These are phyloP conservation scores for Lumnitzera racemosa DNA, from an alignment of 345 rosid species.

Conservation along the genomic window DNA sequence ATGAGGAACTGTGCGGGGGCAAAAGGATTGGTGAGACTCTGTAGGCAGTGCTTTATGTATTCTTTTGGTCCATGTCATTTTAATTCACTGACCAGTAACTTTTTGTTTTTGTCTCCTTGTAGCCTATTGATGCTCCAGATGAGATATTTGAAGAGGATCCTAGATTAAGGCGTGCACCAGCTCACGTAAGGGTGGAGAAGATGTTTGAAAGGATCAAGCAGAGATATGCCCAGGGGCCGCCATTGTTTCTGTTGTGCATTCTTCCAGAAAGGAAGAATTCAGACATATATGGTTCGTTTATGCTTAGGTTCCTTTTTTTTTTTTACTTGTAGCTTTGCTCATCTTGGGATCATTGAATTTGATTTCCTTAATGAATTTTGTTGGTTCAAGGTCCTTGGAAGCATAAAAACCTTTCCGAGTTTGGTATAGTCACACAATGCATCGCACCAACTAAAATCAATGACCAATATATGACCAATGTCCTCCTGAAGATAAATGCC, in stretches of 20 bases:
- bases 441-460: conserved; percentile 66
- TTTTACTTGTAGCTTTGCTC: not conserved
- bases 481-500: conserved; percentile 84
- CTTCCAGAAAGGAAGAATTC: conserved; percentile 50
- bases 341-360: too few relatives aligned
- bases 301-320: not conserved
- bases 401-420: conserved; percentile 57
- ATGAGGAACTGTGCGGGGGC: conserved; percentile 52
- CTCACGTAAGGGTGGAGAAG: conserved; percentile 38
- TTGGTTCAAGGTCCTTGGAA: conserved; percentile 81
- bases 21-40: conserved; percentile 81
- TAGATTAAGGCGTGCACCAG: conserved; percentile 28
- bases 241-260: conserved; percentile 39
- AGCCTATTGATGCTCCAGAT: conserved; percentile 26
- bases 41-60: not conserved
- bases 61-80: not conserved
- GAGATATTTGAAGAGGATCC: conserved; percentile 32
- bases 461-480: conserved; percentile 82
- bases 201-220: conserved; percentile 32
- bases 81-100: too few relatives aligned
- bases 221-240: conserved; percentile 28
- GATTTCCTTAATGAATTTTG: not conserved
- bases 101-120: not conserved
- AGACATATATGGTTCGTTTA: conserved; percentile 37
- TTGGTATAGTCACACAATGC: conserved; percentile 83